Evolutionary conservation across 352 stramenopile species (phyloP).

Genomic region (Blastocystis sp.): DNA sequence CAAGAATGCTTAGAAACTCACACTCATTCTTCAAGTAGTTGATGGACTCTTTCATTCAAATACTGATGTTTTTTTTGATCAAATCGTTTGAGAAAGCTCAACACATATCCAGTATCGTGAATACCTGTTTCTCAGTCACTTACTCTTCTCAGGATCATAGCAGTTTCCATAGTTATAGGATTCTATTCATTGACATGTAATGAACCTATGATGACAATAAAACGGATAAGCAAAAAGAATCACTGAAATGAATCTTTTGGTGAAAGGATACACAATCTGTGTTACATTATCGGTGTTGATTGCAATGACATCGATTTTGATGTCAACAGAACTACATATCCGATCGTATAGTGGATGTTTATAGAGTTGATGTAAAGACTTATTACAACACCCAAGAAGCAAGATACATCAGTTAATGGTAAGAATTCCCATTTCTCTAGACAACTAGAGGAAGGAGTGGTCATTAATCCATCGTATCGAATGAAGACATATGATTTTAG

Average conservation of each 20-base stretch:
- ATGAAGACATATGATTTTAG: slow-evolving; percentile 26
- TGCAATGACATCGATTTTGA: neutral
- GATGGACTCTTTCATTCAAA: too few species aligned
- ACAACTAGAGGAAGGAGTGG: neutral
- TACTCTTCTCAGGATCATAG: too few species aligned
- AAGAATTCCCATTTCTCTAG: neutral
- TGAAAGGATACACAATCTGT: slow-evolving; percentile 33
- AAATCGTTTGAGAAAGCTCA: too few species aligned
- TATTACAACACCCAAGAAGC: neutral
- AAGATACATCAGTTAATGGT: neutral
- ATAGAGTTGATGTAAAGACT: neutral
- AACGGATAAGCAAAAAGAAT: neutral
- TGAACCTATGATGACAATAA: neutral
- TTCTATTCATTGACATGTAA: neutral
- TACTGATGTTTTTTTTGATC: too few species aligned
- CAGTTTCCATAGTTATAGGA: neutral
- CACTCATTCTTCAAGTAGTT: too few species aligned
- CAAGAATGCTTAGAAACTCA: too few species aligned
- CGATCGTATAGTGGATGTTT: neutral
- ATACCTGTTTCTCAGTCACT: too few species aligned
- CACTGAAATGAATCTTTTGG: neutral
- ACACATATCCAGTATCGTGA: too few species aligned
- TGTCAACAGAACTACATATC: slow-evolving; percentile 6
- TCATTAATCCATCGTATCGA: neutral
- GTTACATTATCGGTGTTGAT: neutral